Percentiles rank a stretch among this genome's conserved stretches.
Conservation (phyloP, 352 stramenopile genomes). For the Peronosclerospora sorghi region DNA sequence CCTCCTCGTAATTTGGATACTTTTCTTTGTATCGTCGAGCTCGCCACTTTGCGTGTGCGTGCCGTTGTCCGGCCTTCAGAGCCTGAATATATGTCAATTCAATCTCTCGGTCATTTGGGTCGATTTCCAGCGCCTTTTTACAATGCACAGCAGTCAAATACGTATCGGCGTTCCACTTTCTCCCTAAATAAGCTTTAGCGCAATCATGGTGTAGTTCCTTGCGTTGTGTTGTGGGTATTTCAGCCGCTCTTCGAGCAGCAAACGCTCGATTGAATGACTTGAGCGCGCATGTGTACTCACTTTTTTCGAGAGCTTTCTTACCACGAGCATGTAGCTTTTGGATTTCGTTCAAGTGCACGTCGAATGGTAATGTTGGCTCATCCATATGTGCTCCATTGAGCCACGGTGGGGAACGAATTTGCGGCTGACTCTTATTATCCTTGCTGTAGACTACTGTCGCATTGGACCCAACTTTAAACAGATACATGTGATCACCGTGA, state of each 20-base stretch:
- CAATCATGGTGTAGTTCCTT: slow-evolving; percentile 50
- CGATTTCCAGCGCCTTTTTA: slow-evolving; percentile 50
- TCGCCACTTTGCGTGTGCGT: slow-evolving; percentile 28
- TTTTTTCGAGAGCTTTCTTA: slow-evolving; percentile 6
- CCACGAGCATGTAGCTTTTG: slow-evolving; percentile 16
- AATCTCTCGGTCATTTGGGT: slow-evolving; percentile 31
- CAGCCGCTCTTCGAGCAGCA: slow-evolving; percentile 9
- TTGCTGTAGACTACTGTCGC: slow-evolving; percentile 19
- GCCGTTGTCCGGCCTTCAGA: slow-evolving; percentile 31
- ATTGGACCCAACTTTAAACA: slow-evolving; percentile 45
- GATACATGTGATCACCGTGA: slow-evolving; percentile 80
- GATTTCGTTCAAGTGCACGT: slow-evolving; percentile 15
- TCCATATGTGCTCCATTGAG: slow-evolving; percentile 35
- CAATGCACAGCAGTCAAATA: slow-evolving; percentile 56
- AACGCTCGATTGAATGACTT: slow-evolving; percentile 28
- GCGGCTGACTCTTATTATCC: slow-evolving; percentile 15
- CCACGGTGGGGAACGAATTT: slow-evolving; percentile 18
- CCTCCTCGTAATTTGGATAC: slow-evolving; percentile 30
- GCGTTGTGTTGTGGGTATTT: slow-evolving; percentile 25
- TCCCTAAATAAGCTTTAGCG: slow-evolving; percentile 52
- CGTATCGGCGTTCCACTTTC: slow-evolving; percentile 51
- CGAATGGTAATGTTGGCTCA: slow-evolving; percentile 13
- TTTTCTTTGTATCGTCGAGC: slow-evolving; percentile 32
- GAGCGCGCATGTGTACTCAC: slow-evolving; percentile 28
- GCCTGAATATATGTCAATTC: slow-evolving; percentile 51